Evolutionary conservation across 495 filamentous ascomycete genomes (phyloP), one percentile per base, ranked within the genome.

Genomic region (Rusavskia elegans): DNA sequence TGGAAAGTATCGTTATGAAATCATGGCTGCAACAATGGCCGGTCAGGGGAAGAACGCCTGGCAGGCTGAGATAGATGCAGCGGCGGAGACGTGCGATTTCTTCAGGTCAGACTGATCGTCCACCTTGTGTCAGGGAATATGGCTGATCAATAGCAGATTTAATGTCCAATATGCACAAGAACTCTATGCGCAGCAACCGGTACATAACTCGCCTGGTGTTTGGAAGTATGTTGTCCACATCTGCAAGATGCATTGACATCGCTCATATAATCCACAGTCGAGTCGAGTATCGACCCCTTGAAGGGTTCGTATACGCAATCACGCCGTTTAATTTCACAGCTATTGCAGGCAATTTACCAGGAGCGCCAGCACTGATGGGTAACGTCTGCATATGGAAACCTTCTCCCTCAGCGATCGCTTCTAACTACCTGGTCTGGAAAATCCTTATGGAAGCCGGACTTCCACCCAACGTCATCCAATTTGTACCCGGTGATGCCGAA

Each of bases 11-110:
- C 79, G 90, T 54, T 93, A 93, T 64, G 85, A 94, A 45, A 70
- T 97, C 50, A 89, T 95, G 76, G 89, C 92, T 2, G 82, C 87
- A 1, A 97, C 90, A 0, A 95, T 97, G 77, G 71, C 95, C 9
- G 90, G 90, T 29, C 90, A 97, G 65, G 90, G 90, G 46, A 97
- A 97, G 74, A 96, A 95, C 63, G 84, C 85, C 19, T 96, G 89
- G 88, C 90, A 97, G 64, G 90, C 85, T 42, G 90, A 97, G 73
- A 95, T 96, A 56, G 90, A 97, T 68, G 81, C 89, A 20, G 89
- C 89, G 2, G 89, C 90, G 1, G 90, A 97, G 66, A 67, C 94
- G 51, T 82, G 80, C 52, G 89, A 97, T 63, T 97, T 97, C 68
- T 72, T 95, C 5, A 53, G 51, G 51, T 53, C 17, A 32, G 40